Base-by-base conservation (phyloP, 2,329 filamentous ascomycete species). In the Phoma sp. region DNA sequence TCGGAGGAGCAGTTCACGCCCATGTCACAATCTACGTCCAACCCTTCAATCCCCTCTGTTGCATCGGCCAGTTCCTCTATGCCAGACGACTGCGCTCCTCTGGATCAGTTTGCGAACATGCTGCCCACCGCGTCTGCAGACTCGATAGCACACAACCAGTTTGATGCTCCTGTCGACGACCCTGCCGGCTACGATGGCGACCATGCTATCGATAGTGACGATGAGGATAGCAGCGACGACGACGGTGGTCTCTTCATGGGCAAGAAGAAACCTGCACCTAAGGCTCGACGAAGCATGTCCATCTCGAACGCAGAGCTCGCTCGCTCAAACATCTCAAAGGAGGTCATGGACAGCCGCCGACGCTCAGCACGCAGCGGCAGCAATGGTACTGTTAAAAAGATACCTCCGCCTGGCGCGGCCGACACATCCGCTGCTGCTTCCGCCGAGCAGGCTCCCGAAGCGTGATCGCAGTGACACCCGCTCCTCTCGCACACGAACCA, bases 1-100 rank as follows among this genome's bases (percentile, higher is more conserved):
- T 82, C 80, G 5, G 80, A 82, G 36, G 76, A 78, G 45, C 76
- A 77, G 38, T 77, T 82, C 46, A 76, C 76, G 12, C 78, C 78
- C 33, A 79, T 81, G 55, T 81, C 80, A 22, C 79, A 80, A 62
- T 80, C 78, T 5, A 78, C 79, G 8, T 82, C 80, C 9, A 79
- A 81, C 51, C 80, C 80, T 10, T 82, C 80, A 1, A 81, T 82
- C 22, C 80, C 80, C 2, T 82, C 80, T 8, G 76, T 80, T 15
- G 75, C 77, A n/a, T 82, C 80, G 1, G 78, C 78, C 33, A 74
- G 73, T 33, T 81, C 80, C 0, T 81, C 79, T 8, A 76, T 74
- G 17, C 72, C 73, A 35, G 73, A 75, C 32, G 73, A 75, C 7
- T 71, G 71, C 45, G 58, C 51, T 6, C 51, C 55, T 15, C 51